Conservation (phyloP, 257 asterid genomes). For the Solanum pinnatisectum region DNA sequence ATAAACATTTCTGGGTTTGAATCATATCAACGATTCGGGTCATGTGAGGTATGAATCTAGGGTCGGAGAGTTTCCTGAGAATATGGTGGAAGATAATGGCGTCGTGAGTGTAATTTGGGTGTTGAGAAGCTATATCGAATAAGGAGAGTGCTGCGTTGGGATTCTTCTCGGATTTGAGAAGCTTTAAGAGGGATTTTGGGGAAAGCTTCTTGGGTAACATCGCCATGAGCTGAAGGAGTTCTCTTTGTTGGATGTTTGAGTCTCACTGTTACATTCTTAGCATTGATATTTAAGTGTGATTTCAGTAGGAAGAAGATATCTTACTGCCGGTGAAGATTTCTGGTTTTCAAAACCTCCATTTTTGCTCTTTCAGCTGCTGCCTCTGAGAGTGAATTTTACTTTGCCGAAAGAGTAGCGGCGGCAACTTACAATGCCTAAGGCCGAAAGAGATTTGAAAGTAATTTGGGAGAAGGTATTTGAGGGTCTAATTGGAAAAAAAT, state of each 20-base stretch:
- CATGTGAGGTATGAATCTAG: slow-evolving; percentile 25
- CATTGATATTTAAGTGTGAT: neutral
- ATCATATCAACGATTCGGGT: slow-evolving; percentile 45
- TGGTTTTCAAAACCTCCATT: neutral
- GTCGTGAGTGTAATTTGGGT: slow-evolving; percentile 43
- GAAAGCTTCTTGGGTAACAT: slow-evolving; percentile 43
- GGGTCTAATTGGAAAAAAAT: no score
- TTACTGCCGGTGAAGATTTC: neutral
- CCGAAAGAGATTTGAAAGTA: no score
- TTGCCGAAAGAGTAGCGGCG: neutral
- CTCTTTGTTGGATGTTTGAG: neutral
- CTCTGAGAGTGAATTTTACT: neutral
- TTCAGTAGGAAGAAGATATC: neutral
- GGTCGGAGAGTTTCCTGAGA: slow-evolving; percentile 67
- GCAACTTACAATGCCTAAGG: neutral
- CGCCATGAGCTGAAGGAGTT: slow-evolving; percentile 16
- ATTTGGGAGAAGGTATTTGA: no score
- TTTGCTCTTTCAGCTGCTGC: neutral
- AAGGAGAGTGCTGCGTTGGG: slow-evolving; percentile 42
- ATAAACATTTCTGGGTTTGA: slow-evolving; percentile 37
- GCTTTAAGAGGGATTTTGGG: slow-evolving; percentile 42
- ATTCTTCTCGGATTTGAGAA: slow-evolving; percentile 61
- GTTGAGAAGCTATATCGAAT: slow-evolving; percentile 47
- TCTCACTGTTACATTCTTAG: neutral
- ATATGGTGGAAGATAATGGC: slow-evolving; percentile 54